These are phyloP conservation scores for Backusella luteola DNA, from an alignment of 192 early-diverging fungal species.

Conservation along the genomic window DNA sequence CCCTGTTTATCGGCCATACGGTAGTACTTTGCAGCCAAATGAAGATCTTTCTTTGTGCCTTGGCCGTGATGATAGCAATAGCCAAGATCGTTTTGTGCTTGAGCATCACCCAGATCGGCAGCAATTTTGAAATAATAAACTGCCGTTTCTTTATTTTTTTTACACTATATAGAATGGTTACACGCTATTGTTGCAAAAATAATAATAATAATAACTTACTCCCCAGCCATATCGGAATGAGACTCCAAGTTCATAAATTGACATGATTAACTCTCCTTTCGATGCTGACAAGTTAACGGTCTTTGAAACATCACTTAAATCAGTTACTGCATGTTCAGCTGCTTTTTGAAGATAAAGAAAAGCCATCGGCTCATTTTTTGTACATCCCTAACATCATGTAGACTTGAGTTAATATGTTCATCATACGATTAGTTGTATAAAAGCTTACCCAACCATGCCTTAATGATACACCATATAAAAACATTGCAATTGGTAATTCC, in stretches of 20 bases:
- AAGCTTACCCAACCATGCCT: constrained; percentile 74
- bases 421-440: not conserved
- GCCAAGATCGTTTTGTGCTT: constrained; percentile 51
- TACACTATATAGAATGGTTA: not conserved
- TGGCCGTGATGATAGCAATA: constrained; percentile 70
- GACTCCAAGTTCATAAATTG: constrained; percentile 77
- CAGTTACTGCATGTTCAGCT: constrained; percentile 64
- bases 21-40: constrained; percentile 73
- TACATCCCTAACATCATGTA: constrained; percentile 52
- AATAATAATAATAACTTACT: constrained; percentile 40
- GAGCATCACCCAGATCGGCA: constrained; percentile 50
- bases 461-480: constrained; percentile 76
- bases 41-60: constrained; percentile 69
- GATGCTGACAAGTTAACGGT: constrained; percentile 51
- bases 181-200: not conserved
- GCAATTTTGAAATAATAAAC: constrained; percentile 82
- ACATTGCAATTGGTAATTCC: constrained; percentile 69
- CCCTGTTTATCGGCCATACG: constrained; percentile 74
- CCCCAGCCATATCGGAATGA: constrained; percentile 82
- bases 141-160: constrained; percentile 64
- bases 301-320: constrained; percentile 43
- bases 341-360: constrained; percentile 73
- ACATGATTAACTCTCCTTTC: constrained; percentile 72
- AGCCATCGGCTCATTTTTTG: constrained; percentile 63
- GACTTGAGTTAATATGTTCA: not conserved